phyloP scores from a whole-genome alignment of 2,329 filamentous ascomycete species.

The Ambrosiella xylebori region DNA sequence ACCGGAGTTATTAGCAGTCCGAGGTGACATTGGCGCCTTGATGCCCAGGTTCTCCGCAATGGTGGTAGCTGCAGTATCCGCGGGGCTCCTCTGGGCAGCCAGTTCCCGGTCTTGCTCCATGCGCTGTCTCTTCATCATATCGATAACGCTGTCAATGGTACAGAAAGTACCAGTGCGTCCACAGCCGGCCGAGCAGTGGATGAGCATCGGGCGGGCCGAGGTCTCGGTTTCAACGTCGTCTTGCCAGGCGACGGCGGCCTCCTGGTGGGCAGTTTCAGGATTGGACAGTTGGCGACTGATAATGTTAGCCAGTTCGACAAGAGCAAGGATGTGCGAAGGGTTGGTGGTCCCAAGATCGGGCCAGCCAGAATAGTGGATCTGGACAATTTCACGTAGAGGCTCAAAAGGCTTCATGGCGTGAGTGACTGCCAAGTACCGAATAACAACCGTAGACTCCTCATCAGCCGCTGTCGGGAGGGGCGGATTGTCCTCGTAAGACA shows the following conservation, averaged over 20 bases:
- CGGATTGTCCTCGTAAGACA: conserved; percentile 13
- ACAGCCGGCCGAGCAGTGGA: conserved; percentile 92
- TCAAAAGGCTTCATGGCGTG: conserved; percentile 64
- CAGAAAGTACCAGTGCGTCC: conserved; percentile 93
- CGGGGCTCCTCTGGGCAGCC: conserved; percentile 8
- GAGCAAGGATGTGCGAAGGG: conserved; percentile 65
- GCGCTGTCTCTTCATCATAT: conserved; percentile 84
- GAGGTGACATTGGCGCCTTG: conserved; percentile 4
- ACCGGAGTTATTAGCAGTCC: neutral
- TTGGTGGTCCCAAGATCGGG: conserved; percentile 90
- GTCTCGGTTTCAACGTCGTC: conserved; percentile 42
- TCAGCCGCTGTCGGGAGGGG: neutral
- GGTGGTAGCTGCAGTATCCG: conserved; percentile 27
- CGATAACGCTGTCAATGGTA: conserved; percentile 86
- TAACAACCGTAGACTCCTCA: conserved; percentile 50
- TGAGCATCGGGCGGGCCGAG: conserved; percentile 53
- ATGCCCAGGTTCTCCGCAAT: conserved; percentile 1
- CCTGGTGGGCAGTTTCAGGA: conserved; percentile 21
- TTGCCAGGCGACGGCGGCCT: conserved; percentile 21
- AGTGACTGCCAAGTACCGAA: conserved; percentile 73
- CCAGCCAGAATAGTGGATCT: conserved; percentile 91
- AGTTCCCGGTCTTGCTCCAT: conserved; percentile 19
- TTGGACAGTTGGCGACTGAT: conserved; percentile 45
- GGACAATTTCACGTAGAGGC: conserved; percentile 80
- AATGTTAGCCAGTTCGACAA: conserved; percentile 75